phyloP scores from a whole-genome alignment of 129 eudicot genomes.

The Lonicera japonica region DNA sequence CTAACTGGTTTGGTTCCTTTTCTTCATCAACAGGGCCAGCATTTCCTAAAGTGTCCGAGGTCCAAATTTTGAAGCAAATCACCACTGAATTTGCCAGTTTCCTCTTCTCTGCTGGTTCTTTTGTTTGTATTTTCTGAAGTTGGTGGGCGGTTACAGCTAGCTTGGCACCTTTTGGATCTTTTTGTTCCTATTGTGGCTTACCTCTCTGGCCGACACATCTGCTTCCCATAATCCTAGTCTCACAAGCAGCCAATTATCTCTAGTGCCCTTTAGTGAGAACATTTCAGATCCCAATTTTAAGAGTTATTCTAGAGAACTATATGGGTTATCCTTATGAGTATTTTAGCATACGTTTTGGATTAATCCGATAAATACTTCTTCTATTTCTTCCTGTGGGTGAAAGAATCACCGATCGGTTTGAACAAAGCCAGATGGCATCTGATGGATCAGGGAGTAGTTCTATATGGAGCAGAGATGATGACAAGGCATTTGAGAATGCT shows the following conservation, averaged over 20 bases:
- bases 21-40: constrained; percentile 30
- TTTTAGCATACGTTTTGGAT: background rate
- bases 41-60: constrained; percentile 19
- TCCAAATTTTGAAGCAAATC: constrained; percentile 9
- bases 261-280: background rate
- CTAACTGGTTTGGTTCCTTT: constrained; percentile 17
- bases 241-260: background rate
- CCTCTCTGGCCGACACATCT: constrained; percentile 1
- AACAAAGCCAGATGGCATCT: constrained; percentile 22
- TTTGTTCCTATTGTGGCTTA: constrained; percentile 3
- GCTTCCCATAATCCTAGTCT: background rate
- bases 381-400: background rate
- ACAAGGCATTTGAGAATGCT: constrained; percentile 77
- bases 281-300: constrained; percentile 9
- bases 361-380: background rate
- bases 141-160: background rate
- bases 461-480: constrained; percentile 77
- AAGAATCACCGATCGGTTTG: constrained; percentile 3
- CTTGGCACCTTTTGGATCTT: constrained; percentile 11
- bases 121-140: constrained; percentile 10
- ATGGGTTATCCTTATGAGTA: background rate
- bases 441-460: constrained; percentile 16
- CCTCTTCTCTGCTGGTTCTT: background rate
- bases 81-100: constrained; percentile 15
- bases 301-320: background rate